Conservation (phyloP, 2,329 filamentous ascomycete species). For the Penicillium sp. region DNA sequence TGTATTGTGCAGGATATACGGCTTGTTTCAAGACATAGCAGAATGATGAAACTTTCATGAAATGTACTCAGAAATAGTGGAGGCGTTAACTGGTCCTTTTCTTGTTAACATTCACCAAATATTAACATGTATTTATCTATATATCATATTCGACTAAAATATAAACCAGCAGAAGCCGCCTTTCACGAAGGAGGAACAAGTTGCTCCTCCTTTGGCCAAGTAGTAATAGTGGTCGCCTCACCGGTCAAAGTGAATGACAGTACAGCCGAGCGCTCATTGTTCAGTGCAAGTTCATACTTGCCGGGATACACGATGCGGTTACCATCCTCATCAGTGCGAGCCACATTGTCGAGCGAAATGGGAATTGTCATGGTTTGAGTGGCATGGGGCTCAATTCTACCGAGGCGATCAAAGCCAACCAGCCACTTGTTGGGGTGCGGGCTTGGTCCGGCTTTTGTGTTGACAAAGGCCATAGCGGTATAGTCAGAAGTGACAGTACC, state of each 20-base stretch:
- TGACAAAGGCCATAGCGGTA: conserved; percentile 41
- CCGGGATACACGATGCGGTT: conserved; percentile 44
- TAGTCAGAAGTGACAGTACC: conserved; percentile 41
- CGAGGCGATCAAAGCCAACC: conserved; percentile 39
- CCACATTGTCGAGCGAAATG: conserved; percentile 40
- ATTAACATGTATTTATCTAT: not conserved
- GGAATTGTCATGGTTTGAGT: conserved; percentile 33
- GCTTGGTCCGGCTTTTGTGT: conserved; percentile 39
- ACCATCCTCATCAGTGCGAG: conserved; percentile 38
- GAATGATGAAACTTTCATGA: too few relatives aligned
- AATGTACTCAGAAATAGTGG: too few relatives aligned
- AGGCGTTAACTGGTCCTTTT: too few relatives aligned
- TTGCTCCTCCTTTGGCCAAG: conserved; percentile 35
- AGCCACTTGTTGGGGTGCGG: conserved; percentile 46
- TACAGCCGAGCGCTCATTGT: conserved; percentile 40
- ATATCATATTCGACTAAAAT: not conserved
- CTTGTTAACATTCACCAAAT: too few relatives aligned
- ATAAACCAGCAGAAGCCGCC: not conserved
- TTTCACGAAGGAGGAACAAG: conserved; percentile 18
- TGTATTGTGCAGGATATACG: not conserved
- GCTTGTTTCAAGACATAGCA: not conserved
- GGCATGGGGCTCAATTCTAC: conserved; percentile 22
- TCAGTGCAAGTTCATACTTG: conserved; percentile 42
- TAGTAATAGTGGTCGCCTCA: conserved; percentile 28
- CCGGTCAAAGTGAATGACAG: conserved; percentile 36